These are phyloP conservation scores for Mrakia hoshinonis DNA, from an alignment of 768 basidiomycete genomes.

Conservation along the genomic window DNA sequence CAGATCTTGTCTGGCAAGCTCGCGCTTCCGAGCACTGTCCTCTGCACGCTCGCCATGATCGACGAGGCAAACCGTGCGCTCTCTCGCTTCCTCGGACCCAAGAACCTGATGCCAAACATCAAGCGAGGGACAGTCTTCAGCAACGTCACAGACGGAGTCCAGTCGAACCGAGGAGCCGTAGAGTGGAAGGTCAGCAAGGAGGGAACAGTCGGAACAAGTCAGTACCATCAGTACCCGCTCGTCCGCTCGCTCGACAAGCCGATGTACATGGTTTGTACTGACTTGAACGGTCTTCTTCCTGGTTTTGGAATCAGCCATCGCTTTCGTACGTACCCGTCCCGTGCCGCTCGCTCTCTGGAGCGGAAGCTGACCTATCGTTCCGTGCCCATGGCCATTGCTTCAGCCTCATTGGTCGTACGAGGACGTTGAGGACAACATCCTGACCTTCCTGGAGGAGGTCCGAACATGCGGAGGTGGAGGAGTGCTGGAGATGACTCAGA, in stretches of 20 bases:
- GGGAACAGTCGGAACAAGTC: slow-evolving; percentile 72
- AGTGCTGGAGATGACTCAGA: not conserved
- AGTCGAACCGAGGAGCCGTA: slow-evolving; percentile 65
- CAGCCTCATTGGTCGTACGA: slow-evolving; percentile 54
- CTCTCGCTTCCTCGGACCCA: slow-evolving; percentile 69
- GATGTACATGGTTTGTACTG: too few species aligned
- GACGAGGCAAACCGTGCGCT: slow-evolving; percentile 47
- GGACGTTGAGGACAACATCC: slow-evolving; percentile 70
- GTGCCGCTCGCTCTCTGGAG: not conserved
- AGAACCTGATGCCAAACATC: slow-evolving; percentile 90
- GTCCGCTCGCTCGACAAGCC: not conserved
- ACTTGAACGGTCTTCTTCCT: too few species aligned
- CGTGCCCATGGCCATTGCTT: not conserved
- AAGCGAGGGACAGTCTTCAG: slow-evolving; percentile 90
- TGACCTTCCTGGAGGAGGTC: slow-evolving; percentile 53
- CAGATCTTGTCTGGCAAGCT: slow-evolving; percentile 68
- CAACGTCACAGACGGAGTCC: slow-evolving; percentile 72
- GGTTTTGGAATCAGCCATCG: too few species aligned
- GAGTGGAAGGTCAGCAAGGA: slow-evolving; percentile 90
- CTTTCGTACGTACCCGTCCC: not conserved
- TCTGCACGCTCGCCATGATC: slow-evolving; percentile 70
- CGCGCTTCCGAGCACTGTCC: slow-evolving; percentile 63
- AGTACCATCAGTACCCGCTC: slow-evolving; percentile 31
- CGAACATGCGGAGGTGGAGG: not conserved
- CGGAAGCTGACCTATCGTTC: not conserved